Evolutionary conservation across 768 basidiomycete genomes (phyloP).

Genomic region (Lyophyllum shimeji): DNA sequence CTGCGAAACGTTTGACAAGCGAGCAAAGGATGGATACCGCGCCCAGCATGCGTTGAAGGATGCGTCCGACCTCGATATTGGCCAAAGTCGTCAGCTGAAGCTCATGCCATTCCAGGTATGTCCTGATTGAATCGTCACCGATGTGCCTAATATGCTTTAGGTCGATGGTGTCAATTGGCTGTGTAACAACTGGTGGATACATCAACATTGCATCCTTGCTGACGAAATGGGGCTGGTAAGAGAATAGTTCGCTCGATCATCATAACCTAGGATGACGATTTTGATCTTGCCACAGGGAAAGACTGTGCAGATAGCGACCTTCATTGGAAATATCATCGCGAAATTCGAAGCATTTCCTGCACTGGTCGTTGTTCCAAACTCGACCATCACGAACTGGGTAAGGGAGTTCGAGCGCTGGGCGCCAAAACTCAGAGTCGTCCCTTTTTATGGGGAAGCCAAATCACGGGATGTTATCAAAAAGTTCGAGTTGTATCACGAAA

Average conservation of each 20-base stretch:
- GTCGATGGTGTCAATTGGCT: slow-evolving; percentile 85
- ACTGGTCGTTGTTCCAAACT: slow-evolving; percentile 94
- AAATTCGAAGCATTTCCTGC: slow-evolving; percentile 69
- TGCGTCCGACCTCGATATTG: slow-evolving; percentile 62
- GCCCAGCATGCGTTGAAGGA: slow-evolving; percentile 43
- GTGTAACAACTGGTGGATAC: slow-evolving; percentile 85
- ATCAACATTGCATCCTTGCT: slow-evolving; percentile 84
- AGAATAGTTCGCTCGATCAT: slow-evolving; percentile 1
- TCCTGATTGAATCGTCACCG: slow-evolving; percentile 4
- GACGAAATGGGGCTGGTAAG: slow-evolving; percentile 95
- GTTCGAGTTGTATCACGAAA: slow-evolving; percentile 75
- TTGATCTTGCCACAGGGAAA: slow-evolving; percentile 56
- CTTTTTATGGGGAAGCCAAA: slow-evolving; percentile 80
- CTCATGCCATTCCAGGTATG: slow-evolving; percentile 87
- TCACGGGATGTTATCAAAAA: slow-evolving; percentile 77
- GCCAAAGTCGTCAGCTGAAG: slow-evolving; percentile 58
- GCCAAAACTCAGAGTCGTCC: slow-evolving; percentile 72
- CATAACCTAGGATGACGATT: background rate
- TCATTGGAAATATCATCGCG: slow-evolving; percentile 65
- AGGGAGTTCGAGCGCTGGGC: slow-evolving; percentile 92
- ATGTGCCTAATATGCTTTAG: slow-evolving; percentile 31
- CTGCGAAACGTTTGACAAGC: slow-evolving; percentile 45
- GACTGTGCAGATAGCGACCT: slow-evolving; percentile 89
- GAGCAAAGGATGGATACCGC: slow-evolving; percentile 56
- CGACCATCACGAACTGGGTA: slow-evolving; percentile 94